These are phyloP conservation scores for Boechera divaricarpa DNA, from an alignment of 345 rosid genomes.

Conservation along the genomic window DNA sequence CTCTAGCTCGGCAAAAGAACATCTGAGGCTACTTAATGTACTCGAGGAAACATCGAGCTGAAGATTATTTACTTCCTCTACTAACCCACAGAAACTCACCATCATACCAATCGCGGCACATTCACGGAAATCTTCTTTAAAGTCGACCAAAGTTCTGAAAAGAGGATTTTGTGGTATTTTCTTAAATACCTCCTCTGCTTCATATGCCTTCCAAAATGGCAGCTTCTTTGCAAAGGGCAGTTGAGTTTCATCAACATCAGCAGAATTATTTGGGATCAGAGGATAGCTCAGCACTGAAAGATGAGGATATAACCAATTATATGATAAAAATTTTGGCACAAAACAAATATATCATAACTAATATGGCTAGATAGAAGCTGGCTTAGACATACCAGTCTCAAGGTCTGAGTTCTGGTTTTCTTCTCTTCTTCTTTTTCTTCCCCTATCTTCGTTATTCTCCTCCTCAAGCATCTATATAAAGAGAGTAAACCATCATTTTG, in stretches of 20 bases:
- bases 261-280: neutral
- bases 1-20: conserved; percentile 57
- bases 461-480: conserved; percentile 11
- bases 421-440: conserved; percentile 34
- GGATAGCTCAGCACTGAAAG: neutral
- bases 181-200: conserved; percentile 12
- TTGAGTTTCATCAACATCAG: conserved; percentile 13
- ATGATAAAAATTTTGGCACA: neutral
- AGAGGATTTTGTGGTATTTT: conserved; percentile 65
- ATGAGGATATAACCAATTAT: neutral
- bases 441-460: conserved; percentile 7
- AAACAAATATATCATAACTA: neutral
- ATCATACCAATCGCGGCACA: conserved; percentile 70
- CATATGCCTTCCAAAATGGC: conserved; percentile 55
- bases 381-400: conserved; percentile 21
- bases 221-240: conserved; percentile 64
- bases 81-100: conserved; percentile 62
- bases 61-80: conserved; percentile 55
- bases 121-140: conserved; percentile 66
- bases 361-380: conserved; percentile 7
- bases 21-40: conserved; percentile 48
- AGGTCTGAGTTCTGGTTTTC: conserved; percentile 1
- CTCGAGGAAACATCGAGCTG: conserved; percentile 46
- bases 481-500: neutral
- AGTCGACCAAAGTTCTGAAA: conserved; percentile 59